Conservation (phyloP, 2,329 filamentous ascomycete species). For the Metarhizium rileyi region DNA sequence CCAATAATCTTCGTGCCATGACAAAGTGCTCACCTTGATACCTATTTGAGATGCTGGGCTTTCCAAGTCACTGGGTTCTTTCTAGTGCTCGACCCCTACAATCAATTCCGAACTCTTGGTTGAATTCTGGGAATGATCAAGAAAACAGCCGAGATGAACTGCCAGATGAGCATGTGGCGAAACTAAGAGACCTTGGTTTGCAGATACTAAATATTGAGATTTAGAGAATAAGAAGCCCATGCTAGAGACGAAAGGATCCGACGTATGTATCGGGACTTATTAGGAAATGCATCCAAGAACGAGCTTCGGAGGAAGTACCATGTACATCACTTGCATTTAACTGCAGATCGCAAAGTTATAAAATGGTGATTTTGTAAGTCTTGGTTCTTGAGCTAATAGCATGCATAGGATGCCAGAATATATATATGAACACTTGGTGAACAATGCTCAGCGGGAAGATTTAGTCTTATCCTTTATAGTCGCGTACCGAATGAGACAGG, state of each 20-base stretch:
- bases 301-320: neutral
- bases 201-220: neutral
- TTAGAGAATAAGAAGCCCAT: neutral
- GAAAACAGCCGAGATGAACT: neutral
- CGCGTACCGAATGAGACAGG: too few species aligned
- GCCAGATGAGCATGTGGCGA: neutral
- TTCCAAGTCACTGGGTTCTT: constrained; percentile 1
- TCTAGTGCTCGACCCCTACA: neutral
- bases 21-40: neutral
- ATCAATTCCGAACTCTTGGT: neutral
- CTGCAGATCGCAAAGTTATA: neutral
- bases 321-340: neutral
- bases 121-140: neutral
- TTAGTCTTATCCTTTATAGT: neutral
- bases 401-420: neutral
- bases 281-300: neutral
- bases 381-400: neutral
- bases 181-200: neutral
- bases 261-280: neutral
- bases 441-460: neutral
- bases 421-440: neutral
- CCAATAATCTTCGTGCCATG: neutral
- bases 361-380: neutral
- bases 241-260: neutral
- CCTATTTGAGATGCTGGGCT: neutral